These are phyloP conservation scores for Penicillium digitatum DNA, from an alignment of 2,329 filamentous ascomycete species.

Conservation along the genomic window DNA sequence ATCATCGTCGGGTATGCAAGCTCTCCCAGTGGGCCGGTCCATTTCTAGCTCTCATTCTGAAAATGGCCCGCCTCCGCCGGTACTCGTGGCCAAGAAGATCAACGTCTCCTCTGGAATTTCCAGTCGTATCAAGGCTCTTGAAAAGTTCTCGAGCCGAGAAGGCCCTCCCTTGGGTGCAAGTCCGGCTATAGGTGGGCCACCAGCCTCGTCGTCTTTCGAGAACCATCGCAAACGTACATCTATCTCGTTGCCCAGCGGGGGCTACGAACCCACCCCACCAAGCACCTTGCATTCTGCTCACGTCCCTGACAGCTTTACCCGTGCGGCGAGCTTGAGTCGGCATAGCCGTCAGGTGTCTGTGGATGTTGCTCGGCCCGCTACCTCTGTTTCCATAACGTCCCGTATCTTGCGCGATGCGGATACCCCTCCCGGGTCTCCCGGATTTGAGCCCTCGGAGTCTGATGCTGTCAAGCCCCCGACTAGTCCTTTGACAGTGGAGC, in stretches of 20 bases:
- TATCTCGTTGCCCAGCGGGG: constrained; percentile 29
- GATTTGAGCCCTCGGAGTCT: constrained; percentile 28
- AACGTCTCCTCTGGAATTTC: constrained; percentile 89
- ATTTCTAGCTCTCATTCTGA: constrained; percentile 38
- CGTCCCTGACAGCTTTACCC: constrained; percentile 27
- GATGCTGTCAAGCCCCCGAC: constrained; percentile 47
- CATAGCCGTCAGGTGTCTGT: constrained; percentile 26
- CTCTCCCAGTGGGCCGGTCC: constrained; percentile 36
- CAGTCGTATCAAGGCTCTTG: constrained; percentile 87
- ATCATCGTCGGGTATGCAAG: constrained; percentile 28
- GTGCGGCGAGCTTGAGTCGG: constrained; percentile 31
- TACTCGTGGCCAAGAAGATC: constrained; percentile 64
- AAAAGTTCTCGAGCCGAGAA: constrained; percentile 63
- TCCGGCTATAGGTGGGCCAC: constrained; percentile 45
- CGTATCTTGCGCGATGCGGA: constrained; percentile 66
- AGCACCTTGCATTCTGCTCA: constrained; percentile 29
- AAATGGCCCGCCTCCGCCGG: constrained; percentile 34
- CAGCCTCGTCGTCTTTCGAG: constrained; percentile 58
- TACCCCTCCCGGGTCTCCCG: constrained; percentile 41
- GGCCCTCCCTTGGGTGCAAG: constrained; percentile 29
- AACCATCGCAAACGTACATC: constrained; percentile 47
- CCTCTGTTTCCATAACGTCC: constrained; percentile 84
- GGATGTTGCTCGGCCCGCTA: constrained; percentile 37
- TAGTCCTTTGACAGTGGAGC: constrained; percentile 61
- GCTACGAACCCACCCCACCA: constrained; percentile 21